Conservation (phyloP, 345 rosid species). For the Syzygium oleosum region DNA sequence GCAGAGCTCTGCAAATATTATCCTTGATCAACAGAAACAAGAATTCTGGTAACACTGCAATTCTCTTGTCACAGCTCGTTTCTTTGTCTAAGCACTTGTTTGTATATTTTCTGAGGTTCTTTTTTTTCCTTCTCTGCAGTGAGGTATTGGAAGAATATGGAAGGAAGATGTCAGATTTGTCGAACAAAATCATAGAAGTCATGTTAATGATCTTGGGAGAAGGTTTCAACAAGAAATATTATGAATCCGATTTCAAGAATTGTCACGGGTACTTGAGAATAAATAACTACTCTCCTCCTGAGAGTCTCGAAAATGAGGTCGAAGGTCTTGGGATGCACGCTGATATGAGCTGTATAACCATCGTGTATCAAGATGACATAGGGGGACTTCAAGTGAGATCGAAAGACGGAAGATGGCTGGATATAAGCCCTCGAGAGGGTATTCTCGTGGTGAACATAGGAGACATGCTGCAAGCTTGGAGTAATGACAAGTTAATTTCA, state of each 20-base stretch:
- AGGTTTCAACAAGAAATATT: slow-evolving; percentile 24
- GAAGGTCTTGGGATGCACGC: slow-evolving; percentile 85
- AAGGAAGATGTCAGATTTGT: slow-evolving; percentile 42
- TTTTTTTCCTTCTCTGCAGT: slow-evolving; percentile 8
- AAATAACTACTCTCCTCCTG: slow-evolving; percentile 56
- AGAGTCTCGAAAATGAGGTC: slow-evolving; percentile 25
- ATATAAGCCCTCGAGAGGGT: slow-evolving; percentile 40
- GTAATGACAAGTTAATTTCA: slow-evolving; percentile 57
- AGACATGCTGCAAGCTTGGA: slow-evolving; percentile 85
- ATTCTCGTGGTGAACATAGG: slow-evolving; percentile 70
- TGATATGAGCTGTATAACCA: slow-evolving; percentile 84
- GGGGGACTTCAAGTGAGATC: slow-evolving; percentile 85
- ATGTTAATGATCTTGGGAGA: slow-evolving; percentile 46
- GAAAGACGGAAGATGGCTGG: slow-evolving; percentile 43
- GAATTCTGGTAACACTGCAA: slow-evolving; percentile 37
- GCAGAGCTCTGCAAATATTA: slow-evolving; percentile 37
- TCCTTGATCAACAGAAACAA: slow-evolving; percentile 30
- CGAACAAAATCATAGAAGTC: slow-evolving; percentile 35
- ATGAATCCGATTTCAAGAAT: slow-evolving; percentile 34
- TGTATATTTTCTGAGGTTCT: background rate
- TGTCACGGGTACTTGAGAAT: slow-evolving; percentile 72
- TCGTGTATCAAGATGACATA: slow-evolving; percentile 56
- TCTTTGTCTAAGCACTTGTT: background rate
- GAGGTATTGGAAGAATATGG: slow-evolving; percentile 59
- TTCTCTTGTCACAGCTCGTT: background rate